phyloP scores from a whole-genome alignment of 2,329 filamentous ascomycete species.

The Cladophialophora bantiana region DNA sequence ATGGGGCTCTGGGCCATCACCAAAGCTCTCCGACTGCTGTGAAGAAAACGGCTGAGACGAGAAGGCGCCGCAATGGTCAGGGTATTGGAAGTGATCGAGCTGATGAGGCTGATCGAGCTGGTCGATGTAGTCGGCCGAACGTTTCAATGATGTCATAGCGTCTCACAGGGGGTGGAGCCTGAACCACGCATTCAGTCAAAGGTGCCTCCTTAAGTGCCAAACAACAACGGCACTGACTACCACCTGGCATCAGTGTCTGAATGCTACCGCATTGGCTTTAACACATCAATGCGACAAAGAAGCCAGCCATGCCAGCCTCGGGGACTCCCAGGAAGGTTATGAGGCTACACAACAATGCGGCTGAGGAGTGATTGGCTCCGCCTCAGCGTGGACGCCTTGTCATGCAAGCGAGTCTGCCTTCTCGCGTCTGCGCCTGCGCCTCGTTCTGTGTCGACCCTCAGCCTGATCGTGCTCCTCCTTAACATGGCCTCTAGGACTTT shows the following conservation, averaged over 20 bases:
- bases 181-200: too few relatives aligned
- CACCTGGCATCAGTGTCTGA: background rate
- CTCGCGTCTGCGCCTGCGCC: background rate
- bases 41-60: background rate
- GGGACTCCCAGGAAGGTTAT: background rate
- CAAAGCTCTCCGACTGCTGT: background rate
- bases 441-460: background rate
- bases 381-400: background rate
- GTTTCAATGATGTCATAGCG: slow-evolving; percentile 15
- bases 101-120: background rate
- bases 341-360: background rate
- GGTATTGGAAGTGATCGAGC: background rate
- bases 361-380: background rate
- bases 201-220: background rate
- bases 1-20: background rate
- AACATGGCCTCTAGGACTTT: background rate
- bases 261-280: background rate
- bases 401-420: background rate
- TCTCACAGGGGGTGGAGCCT: too few relatives aligned
- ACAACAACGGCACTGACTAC: background rate
- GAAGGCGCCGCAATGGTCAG: background rate
- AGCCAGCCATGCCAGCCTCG: background rate
- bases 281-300: background rate
- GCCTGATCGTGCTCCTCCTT: slow-evolving; percentile 6
- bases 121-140: background rate